A percentile compares a stretch with the other conserved stretches of the same genome.
phyloP scores from a whole-genome alignment of 768 basidiomycete genomes.

The Amanita rubescens region DNA sequence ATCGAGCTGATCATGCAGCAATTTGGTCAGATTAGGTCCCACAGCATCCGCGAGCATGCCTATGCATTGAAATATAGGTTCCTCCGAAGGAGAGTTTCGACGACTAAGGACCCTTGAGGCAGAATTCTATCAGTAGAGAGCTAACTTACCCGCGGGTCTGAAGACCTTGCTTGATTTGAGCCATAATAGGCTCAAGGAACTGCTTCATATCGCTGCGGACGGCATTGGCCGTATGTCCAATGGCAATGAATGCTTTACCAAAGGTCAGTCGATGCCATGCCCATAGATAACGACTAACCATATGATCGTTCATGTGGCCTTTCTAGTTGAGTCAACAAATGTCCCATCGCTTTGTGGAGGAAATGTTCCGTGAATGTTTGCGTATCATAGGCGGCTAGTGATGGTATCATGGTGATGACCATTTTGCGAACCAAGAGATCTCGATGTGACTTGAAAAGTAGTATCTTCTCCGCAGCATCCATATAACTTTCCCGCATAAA shows the following conservation, averaged over 20 bases:
- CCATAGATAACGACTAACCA: conserved; percentile 40
- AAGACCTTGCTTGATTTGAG: conserved; percentile 82
- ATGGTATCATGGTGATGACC: conserved; percentile 93
- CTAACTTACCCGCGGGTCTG: conserved; percentile 68
- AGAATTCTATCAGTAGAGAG: neutral
- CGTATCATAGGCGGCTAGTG: conserved; percentile 90
- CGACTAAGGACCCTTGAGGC: conserved; percentile 33
- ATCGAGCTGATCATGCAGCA: conserved; percentile 94
- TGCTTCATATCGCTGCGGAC: conserved; percentile 94
- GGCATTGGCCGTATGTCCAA: conserved; percentile 89
- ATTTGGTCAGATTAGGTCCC: conserved; percentile 91
- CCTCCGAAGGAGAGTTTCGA: conserved; percentile 90
- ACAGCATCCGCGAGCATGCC: conserved; percentile 94
- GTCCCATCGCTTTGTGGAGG: conserved; percentile 90
- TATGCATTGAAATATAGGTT: conserved; percentile 95
- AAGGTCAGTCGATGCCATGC: conserved; percentile 2
- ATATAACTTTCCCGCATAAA: conserved; percentile 86
- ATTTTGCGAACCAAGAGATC: conserved; percentile 87
- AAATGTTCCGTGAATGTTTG: conserved; percentile 88
- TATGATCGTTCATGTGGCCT: conserved; percentile 86
- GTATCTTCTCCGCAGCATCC: conserved; percentile 83
- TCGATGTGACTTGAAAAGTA: conserved; percentile 81
- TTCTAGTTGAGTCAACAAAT: conserved; percentile 80
- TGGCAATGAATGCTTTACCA: conserved; percentile 80
- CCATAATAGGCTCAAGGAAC: conserved; percentile 88